phyloP scores from a whole-genome alignment of 2,329 filamentous ascomycete species.

The Bipolaris cookei region DNA sequence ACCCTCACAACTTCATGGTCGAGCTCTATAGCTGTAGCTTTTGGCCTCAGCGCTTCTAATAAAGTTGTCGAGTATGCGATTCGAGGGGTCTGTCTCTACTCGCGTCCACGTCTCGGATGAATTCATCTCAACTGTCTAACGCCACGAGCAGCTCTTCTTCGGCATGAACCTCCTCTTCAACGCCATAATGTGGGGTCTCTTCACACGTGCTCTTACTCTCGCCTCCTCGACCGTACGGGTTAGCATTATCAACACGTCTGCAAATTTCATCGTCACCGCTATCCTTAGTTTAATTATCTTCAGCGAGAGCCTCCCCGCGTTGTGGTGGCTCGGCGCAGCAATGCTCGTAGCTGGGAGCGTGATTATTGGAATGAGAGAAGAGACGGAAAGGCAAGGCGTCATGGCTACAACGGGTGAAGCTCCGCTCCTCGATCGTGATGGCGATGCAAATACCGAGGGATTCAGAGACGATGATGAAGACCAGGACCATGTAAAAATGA shows the following conservation, averaged over 20 bases:
- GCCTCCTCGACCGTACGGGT: conserved; percentile 80
- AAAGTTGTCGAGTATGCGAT: conserved; percentile 58
- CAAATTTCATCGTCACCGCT: conserved; percentile 81
- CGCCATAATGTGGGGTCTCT: conserved; percentile 83
- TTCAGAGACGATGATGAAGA: conserved; percentile 47
- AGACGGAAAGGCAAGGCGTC: conserved; percentile 48
- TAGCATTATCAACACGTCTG: conserved; percentile 80
- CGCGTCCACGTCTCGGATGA: background rate
- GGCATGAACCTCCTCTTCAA: conserved; percentile 76
- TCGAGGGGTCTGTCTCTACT: conserved; percentile 55
- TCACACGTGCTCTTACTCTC: conserved; percentile 76
- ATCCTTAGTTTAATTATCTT: conserved; percentile 74
- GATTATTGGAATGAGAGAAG: conserved; percentile 75
- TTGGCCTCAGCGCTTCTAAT: conserved; percentile 56
- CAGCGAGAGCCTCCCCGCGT: conserved; percentile 70
- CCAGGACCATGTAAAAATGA: conserved; percentile 38
- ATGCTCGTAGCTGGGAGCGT: conserved; percentile 78
- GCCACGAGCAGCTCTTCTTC: conserved; percentile 69
- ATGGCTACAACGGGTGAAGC: conserved; percentile 34
- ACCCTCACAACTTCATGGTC: conserved; percentile 63
- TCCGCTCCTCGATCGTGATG: conserved; percentile 26
- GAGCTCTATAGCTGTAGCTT: conserved; percentile 54
- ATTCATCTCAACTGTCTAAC: conserved; percentile 6
- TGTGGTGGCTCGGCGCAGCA: conserved; percentile 79
- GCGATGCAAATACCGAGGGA: conserved; percentile 23